phyloP scores from a whole-genome alignment of 2,329 filamentous ascomycete genomes.

The Phaeophleospora eucalypticola region DNA sequence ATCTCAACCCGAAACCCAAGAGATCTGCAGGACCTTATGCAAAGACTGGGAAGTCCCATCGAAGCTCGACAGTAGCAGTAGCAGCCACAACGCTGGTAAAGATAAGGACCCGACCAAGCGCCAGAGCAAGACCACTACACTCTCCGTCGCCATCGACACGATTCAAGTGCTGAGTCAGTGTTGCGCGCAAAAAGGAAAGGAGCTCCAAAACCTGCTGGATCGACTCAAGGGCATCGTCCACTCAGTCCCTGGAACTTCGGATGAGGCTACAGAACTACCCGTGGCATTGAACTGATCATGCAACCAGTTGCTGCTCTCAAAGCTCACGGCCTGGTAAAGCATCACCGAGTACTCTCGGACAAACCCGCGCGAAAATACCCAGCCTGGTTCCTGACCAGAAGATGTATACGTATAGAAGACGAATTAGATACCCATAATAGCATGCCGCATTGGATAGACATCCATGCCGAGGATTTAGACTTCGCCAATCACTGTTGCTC shows the following conservation, averaged over 20 bases:
- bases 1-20: conserved; percentile 12
- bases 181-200: conserved; percentile 13
- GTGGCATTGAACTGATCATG: neutral
- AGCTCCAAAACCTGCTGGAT: conserved; percentile 8
- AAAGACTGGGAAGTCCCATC: conserved; percentile 16
- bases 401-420: no score
- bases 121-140: conserved; percentile 19
- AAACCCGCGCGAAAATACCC: no score
- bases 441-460: no score
- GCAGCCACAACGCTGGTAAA: conserved; percentile 5
- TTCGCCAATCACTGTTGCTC: no score
- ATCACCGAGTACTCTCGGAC: no score
- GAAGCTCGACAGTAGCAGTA: conserved; percentile 12
- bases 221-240: conserved; percentile 7
- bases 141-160: conserved; percentile 17
- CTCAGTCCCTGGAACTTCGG: neutral
- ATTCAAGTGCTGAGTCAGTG: conserved; percentile 13
- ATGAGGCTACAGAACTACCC: neutral
- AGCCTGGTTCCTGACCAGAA: no score
- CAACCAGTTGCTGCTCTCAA: no score
- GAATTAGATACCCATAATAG: no score
- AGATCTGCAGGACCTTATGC: conserved; percentile 15
- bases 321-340: no score
- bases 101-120: conserved; percentile 15
- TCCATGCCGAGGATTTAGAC: no score